Conservation (phyloP, 495 filamentous ascomycete genomes). For the Amniculicola lignicola region DNA sequence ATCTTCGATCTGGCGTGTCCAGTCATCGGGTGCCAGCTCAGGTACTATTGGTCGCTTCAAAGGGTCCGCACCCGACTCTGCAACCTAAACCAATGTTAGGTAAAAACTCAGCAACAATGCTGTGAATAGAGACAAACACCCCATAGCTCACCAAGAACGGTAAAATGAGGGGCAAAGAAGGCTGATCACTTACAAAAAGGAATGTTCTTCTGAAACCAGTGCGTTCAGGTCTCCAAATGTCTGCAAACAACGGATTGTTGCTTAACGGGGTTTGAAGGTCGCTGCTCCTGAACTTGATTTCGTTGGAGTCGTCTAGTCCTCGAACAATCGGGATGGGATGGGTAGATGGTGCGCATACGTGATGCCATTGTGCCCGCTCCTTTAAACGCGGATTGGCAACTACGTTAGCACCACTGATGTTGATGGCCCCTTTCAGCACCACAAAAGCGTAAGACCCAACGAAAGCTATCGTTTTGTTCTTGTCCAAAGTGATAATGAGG, state of each 20-base stretch:
- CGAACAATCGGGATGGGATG: constrained; percentile 7
- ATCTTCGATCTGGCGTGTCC: constrained; percentile 35
- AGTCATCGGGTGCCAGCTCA: constrained; percentile 21
- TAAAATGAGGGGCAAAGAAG: too few relatives aligned
- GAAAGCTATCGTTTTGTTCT: constrained; percentile 9
- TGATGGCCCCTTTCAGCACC: constrained; percentile 24
- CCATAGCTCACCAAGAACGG: too few relatives aligned
- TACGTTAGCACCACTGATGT: constrained; percentile 23
- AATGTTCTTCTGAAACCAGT: constrained; percentile 1
- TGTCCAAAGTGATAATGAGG: constrained; percentile 8
- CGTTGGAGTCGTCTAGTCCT: constrained; percentile 9
- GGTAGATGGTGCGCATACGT: constrained; percentile 13
- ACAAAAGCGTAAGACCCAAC: constrained; percentile 19
- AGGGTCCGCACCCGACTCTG: constrained; percentile 9
- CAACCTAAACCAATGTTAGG: constrained; percentile 3
- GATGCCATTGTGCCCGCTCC: neutral
- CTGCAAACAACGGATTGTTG: constrained; percentile 5
- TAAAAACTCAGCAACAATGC: too few relatives aligned
- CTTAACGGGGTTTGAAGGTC: constrained; percentile 1
- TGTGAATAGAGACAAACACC: too few relatives aligned
- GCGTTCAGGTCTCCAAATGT: constrained; percentile 12
- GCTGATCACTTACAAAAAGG: constrained; percentile 10
- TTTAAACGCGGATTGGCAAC: neutral
- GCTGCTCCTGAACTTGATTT: constrained; percentile 14
- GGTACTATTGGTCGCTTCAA: constrained; percentile 37